Evolutionary conservation across 257 asterid genomes (phyloP), one percentile per base, ranked within the genome.

Genomic region (Solanum paucissectum): DNA sequence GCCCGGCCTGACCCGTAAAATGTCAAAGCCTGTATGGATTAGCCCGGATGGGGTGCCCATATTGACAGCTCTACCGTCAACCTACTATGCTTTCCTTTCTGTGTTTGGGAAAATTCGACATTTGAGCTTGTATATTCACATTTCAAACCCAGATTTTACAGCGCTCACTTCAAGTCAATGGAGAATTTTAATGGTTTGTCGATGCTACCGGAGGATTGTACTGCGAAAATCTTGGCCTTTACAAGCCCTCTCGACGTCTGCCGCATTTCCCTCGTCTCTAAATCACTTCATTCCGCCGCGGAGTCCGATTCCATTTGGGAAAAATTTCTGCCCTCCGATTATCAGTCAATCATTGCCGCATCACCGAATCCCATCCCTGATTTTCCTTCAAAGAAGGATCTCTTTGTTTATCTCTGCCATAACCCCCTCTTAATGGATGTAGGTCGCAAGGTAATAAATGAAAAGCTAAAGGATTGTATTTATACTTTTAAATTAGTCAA

Each of bases 371-470:
- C 37, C 8, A 4, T 37, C 6, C 60, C 62, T 10, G 44, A 73
- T 13, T 76, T 87, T 11, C 36, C 29, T 58, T 58, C 68, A 1
- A 60, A 38, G 23, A 87, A 46, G 49, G 68, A 60, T 72, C 46
- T 74, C 44, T 87, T 3, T 73, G 36, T 76, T 32, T 23, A 60
- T 40, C 86, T 87, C 3, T 77, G 62, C n/a, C 55, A n/a, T 55
- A 7, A n/a, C 58, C 86, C 86, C 13, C 79, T 76, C 71, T 71
- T 87, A 6, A 87, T 87, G 60, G 88, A 76, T 27, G 88, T n/a
- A 23, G 88, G 36, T 25, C 69, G 49, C 79, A 76, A 76, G 64
- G 64, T 55, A 55, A 55, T 55, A 18, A 55, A 55, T 55, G 10
- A 55, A 55, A 55, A 55, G 10, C 4, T 55, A 18, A 55, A 7